Base-by-base conservation (phyloP, 2,329 filamentous ascomycete species). In the Arthrinium phaeospermum region DNA sequence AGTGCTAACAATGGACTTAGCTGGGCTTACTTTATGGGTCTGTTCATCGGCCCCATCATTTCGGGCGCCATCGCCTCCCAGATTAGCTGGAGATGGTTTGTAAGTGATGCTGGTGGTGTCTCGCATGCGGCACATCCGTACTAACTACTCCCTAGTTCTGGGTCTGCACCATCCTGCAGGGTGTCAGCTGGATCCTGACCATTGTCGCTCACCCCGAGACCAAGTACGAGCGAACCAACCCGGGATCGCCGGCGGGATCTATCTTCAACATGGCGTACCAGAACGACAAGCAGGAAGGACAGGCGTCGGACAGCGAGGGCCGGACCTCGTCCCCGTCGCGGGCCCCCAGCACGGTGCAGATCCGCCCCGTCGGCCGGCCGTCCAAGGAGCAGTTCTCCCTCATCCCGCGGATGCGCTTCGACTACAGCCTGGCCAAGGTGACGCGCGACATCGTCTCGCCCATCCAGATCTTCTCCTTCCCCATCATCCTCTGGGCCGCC, bases 21-120 rank as follows among this genome's bases (percentile, higher is more conserved):
- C 67, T 80, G 78, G 77, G 74, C 78, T 4, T 81, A 81, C 64
- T 81, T 81, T 72, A 75, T 80, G 24, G 79, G 79, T 3, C 72
- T 81, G 3, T 80, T 80, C 71, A 77, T 81, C 46, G 80, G 80
- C 0, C 80, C 80, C 37, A 79, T 82, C 51, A 80, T 82, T 19
- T 77, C 80, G 2, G 80, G 80, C 16, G 76, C 77, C 34, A 80
- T 81, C 41, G 79, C 78, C 19, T 74, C 77, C 1, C 75, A 76
- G 24, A 75, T 79, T 47, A 75, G 74, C 16, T 81, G 80, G 80
- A 73, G 80, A 49, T 80, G 79, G 77, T 81, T 82, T 72, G 76
- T 77, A 75, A 76, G 77, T 77, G 27, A 34, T 16, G 53, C 30
- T 16, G 27, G 27, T 30, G 4, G 2, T 30, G 27, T 30, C 27